Base-by-base conservation (phyloP, 176 grass and related monocot genomes). In the Aegilops tauschii region DNA sequence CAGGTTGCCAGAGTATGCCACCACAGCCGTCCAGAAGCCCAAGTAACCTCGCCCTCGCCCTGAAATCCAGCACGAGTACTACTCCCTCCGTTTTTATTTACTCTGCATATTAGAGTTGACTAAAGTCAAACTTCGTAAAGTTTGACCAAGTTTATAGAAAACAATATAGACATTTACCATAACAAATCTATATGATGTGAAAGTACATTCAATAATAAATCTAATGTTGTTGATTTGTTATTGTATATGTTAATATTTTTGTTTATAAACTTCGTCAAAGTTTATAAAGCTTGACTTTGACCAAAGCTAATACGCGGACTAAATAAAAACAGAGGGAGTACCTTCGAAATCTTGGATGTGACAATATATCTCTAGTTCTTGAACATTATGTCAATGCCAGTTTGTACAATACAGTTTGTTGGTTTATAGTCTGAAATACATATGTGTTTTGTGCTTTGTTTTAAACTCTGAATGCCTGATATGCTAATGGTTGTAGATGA, bases 401-500 rank as follows among this genome's bases (percentile, higher is more conserved):
- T 86, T 77, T 73, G 59, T 16, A 65, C 14, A 88, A 61, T 69
- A 40, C 44, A 8, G 37, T 77, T 20, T 17, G 30, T 4, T 73
- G 18, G 8, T 17, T 69, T 69, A 18, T 69, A 18, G 47, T 77
- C 73, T 52, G 47, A 77, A 25, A 62, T 25, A 9, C 18, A 76
- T 4, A 20, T 75, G 73, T 76, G 73, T 77, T 52, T 45, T 64
- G 2, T 77, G 45, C 5, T 47, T 75, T 56, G 62, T 82, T 32
- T 45, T 85, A 36, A 50, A 45, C 40, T 69, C 80, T 45, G 18
- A 66, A 85, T 35, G 45, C 56, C 36, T 67, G 44, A 45, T 52
- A 74, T n/a, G 18, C 23, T 80, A 56, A 42, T 87, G 65, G 4
- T 82, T 90, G 77, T 86, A 98, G 93, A 93, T 91, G 94, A 96